Base-by-base conservation (phyloP, 2,329 filamentous ascomycete genomes). In the Claviceps fusiformis region DNA sequence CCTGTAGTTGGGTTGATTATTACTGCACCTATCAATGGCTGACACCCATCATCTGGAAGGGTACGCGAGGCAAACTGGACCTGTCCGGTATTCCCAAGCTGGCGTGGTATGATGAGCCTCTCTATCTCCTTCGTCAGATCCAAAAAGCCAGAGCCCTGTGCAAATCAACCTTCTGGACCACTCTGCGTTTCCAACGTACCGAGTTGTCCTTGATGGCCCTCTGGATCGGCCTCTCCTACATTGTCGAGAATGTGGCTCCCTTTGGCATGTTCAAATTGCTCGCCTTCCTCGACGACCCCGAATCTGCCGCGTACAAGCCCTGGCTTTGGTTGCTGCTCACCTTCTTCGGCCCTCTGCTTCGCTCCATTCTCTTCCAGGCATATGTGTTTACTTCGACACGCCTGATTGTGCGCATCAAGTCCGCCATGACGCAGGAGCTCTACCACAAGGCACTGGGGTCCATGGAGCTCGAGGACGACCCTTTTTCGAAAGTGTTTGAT, bases 311-410 rank as follows among this genome's bases (percentile, higher is more conserved):
- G 19, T 69, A 78, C 33, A 70, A 71, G 31, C 77, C 78, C 2
- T 75, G 73, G 68, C 60, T 79, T 49, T 82, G 79, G 79, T 65
- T 82, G 9, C 58, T 74, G 2, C 69, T 81, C 39, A 69, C 81
- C 57, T 80, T 81, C 55, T 54, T 73, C 43, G 79, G 79, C 0
- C 77, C 77, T 1, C 35, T 70, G 45, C 62, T 67, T 3, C 73
- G 75, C 15, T 78, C 79, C 3, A 59, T 80, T 47, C 64, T 71
- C 54, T 79, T 75, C 58, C 78, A 82, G 62, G 77, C 78, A 59
- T 82, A 82, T 62, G 71, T 81, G 39, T 82, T 81, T 60, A 76
- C 69, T 2, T 77, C 77, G 7, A 81, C 79, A 2, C 71, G 77
- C n/a, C 65, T 81, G 47, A 66, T 80, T 39, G 77, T 81, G 41